Percentiles rank a stretch among this genome's conserved stretches.
These are phyloP conservation scores for Amylostereum areolatum DNA, from an alignment of 1,284 basidiomycete species.

Conservation along the genomic window DNA sequence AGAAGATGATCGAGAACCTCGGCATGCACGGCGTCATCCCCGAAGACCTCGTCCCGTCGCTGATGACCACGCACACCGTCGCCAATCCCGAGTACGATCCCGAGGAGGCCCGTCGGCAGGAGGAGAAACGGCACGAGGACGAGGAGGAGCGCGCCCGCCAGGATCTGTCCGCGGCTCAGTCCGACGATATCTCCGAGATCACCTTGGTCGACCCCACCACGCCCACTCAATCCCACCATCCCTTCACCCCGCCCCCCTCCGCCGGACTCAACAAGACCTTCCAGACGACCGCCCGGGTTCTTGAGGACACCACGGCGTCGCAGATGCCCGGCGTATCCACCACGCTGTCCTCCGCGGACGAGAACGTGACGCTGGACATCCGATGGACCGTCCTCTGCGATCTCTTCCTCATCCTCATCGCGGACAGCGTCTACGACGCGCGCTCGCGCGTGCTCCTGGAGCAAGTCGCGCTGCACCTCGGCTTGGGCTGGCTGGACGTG, in stretches of 20 bases:
- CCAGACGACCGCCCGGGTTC: constrained; percentile 63
- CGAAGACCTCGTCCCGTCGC: constrained; percentile 80
- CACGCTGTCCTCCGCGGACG: constrained; percentile 74
- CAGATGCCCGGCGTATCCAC: constrained; percentile 83
- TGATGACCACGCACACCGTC: constrained; percentile 94
- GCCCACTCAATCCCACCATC: constrained; percentile 16
- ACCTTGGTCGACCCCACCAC: constrained; percentile 13
- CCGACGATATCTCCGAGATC: constrained; percentile 27
- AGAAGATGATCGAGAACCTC: constrained; percentile 95
- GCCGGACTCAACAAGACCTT: constrained; percentile 22
- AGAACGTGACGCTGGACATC: constrained; percentile 89
- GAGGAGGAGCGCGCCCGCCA: constrained; percentile 24
- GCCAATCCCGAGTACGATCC: constrained; percentile 96
- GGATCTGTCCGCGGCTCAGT: constrained; percentile 30
- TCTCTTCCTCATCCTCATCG: constrained; percentile 87
- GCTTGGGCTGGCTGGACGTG: constrained; percentile 86
- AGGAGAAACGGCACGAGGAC: constrained; percentile 31
- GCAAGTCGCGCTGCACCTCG: constrained; percentile 75
- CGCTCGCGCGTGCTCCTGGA: constrained; percentile 87
- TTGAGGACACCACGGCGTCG: constrained; percentile 47
- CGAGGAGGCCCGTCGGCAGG: constrained; percentile 56
- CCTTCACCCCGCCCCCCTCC: constrained; percentile 14
- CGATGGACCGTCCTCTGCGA: constrained; percentile 97
- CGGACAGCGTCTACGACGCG: constrained; percentile 93
- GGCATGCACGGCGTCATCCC: constrained; percentile 85